Evolutionary conservation across 2,329 filamentous ascomycete genomes (phyloP).

Genomic region (Lachnellula hyalina): DNA sequence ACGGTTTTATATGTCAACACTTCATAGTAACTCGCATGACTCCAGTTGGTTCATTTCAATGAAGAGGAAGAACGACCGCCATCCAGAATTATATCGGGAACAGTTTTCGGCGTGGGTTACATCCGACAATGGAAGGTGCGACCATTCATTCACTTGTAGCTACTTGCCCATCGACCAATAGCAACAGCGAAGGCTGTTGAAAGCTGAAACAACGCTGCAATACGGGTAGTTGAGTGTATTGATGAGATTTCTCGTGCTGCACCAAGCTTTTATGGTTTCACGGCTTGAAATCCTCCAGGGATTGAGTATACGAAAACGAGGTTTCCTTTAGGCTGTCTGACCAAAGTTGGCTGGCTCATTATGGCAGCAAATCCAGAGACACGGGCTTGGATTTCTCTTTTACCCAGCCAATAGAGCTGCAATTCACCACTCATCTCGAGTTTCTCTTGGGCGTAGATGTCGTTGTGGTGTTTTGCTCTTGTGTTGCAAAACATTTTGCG

Average conservation of each 20-base stretch:
- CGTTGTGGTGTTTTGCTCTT: background rate
- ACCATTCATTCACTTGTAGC: too few species aligned
- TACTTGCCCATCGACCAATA: too few species aligned
- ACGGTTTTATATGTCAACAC: background rate
- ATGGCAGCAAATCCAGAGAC: background rate
- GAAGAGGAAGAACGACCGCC: too few species aligned
- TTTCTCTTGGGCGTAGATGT: background rate
- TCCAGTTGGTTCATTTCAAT: too few species aligned
- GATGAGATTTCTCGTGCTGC: background rate
- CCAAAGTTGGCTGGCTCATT: background rate
- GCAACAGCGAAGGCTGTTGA: too few species aligned
- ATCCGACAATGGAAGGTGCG: too few species aligned
- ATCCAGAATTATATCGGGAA: too few species aligned
- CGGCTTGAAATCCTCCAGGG: background rate
- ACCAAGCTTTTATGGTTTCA: background rate
- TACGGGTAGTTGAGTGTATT: background rate
- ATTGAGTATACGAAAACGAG: background rate
- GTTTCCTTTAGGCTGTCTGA: background rate
- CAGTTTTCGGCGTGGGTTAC: too few species aligned
- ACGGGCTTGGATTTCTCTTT: background rate
- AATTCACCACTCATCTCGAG: background rate
- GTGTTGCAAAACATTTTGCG: background rate
- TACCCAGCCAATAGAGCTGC: background rate
- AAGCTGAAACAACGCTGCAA: too few species aligned
- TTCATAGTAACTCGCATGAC: too few species aligned